Conservation (phyloP, 228 moss, liverwort and hornwort genomes). For the Sphagnum fallax region DNA sequence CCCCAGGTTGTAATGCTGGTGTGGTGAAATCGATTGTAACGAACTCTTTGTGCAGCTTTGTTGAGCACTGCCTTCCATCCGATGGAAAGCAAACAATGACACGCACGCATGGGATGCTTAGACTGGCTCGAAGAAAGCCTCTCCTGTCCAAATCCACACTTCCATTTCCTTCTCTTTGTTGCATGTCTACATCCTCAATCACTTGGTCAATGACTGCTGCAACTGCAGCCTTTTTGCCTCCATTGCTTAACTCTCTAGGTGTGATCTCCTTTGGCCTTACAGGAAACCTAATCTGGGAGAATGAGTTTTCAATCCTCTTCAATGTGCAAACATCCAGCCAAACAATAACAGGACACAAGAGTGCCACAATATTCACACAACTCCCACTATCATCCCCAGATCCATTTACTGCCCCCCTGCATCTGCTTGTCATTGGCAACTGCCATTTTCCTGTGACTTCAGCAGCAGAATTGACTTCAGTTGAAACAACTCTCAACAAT, state of each 20-base stretch:
- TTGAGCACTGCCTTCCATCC: conserved; percentile 14
- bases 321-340: conserved; percentile 79
- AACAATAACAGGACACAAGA: conserved; percentile 53
- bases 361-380: conserved; percentile 46
- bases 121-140: conserved; percentile 38
- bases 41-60: conserved; percentile 36
- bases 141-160: conserved; percentile 9
- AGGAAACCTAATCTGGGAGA: conserved; percentile 24
- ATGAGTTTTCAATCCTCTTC: conserved; percentile 46
- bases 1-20: conserved; percentile 14
- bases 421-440: conserved; percentile 4
- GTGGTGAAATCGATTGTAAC: conserved; percentile 60
- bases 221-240: background rate
- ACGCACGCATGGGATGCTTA: conserved; percentile 56
- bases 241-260: background rate
- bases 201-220: background rate
- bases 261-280: background rate
- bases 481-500: conserved; percentile 47
- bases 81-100: conserved; percentile 57
- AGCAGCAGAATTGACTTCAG: conserved; percentile 40
- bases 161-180: conserved; percentile 19
- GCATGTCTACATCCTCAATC: conserved; percentile 6
- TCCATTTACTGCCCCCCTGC: conserved; percentile 13
- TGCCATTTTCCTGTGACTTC: conserved; percentile 42
- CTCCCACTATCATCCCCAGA: conserved; percentile 18